These are phyloP conservation scores for Parastagonospora nodorum DNA, from an alignment of 2,329 filamentous ascomycete species.

Conservation along the genomic window DNA sequence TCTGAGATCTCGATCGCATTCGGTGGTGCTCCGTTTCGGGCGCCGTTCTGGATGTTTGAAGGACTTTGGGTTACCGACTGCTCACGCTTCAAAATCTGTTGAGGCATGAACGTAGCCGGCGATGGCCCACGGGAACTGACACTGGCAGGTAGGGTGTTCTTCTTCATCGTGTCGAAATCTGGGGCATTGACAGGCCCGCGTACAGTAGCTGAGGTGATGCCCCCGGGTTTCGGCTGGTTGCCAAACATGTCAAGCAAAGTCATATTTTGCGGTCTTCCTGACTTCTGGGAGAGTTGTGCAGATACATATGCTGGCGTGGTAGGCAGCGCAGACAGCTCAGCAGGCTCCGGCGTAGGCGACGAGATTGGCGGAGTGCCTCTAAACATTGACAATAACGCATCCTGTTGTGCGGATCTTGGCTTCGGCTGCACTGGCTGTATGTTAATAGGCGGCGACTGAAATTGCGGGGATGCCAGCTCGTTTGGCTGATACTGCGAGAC, in stretches of 20 bases:
- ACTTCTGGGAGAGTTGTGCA: conserved; percentile 23
- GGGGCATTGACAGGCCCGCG: conserved; percentile 50
- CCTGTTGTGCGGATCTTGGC: conserved; percentile 50
- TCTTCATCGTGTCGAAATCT: conserved; percentile 47
- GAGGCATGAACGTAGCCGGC: conserved; percentile 35
- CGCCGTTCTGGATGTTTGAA: neutral
- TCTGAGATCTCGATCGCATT: conserved; percentile 8
- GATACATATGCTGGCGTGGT: conserved; percentile 41
- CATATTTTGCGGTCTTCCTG: conserved; percentile 21
- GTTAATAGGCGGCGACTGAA: conserved; percentile 34
- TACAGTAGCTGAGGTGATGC: conserved; percentile 47
- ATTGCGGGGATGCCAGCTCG: conserved; percentile 34
- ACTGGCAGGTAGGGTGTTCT: conserved; percentile 30
- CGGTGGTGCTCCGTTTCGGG: conserved; percentile 5
- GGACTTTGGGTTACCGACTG: conserved; percentile 11
- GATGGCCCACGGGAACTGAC: conserved; percentile 36
- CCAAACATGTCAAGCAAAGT: conserved; percentile 25
- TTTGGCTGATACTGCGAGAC: conserved; percentile 25
- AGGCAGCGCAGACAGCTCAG: conserved; percentile 54
- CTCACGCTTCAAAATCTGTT: conserved; percentile 32
- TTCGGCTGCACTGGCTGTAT: conserved; percentile 41
- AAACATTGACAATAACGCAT: conserved; percentile 54
- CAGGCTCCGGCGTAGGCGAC: conserved; percentile 38
- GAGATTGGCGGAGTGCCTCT: conserved; percentile 35
- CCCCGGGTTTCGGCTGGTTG: conserved; percentile 21